These are phyloP conservation scores for Castanea sativa DNA, from an alignment of 306 rosid species.

Conservation along the genomic window DNA sequence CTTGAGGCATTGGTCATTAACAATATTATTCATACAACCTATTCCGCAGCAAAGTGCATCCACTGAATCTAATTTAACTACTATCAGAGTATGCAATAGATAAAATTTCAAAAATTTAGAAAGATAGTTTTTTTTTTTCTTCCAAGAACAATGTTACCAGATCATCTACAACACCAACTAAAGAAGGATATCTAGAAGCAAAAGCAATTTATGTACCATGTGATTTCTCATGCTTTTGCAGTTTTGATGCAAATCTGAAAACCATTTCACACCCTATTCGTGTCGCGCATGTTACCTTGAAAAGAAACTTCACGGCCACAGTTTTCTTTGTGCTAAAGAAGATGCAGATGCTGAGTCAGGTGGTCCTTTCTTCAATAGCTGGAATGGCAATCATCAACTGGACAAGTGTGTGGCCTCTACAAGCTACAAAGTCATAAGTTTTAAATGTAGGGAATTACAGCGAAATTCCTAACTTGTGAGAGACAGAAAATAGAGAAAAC, in stretches of 20 bases:
- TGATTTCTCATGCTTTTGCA: conserved; percentile 62
- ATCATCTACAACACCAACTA: background rate
- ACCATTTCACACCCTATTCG: conserved; percentile 67
- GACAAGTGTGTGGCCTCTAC: conserved; percentile 64
- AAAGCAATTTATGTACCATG: conserved; percentile 47
- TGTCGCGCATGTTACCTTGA: conserved; percentile 37
- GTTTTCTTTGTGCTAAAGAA: too few species aligned
- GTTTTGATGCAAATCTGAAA: conserved; percentile 54
- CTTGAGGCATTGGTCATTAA: conserved; percentile 58
- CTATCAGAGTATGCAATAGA: conserved; percentile 15
- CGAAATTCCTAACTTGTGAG: too few species aligned
- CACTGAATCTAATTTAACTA: conserved; percentile 60
- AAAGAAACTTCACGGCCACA: conserved; percentile 32
- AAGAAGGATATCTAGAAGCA: background rate
- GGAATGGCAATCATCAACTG: conserved; percentile 57
- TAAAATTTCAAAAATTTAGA: background rate
- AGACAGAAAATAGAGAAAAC: too few species aligned
- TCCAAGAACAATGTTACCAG: background rate
- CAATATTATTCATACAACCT: conserved; percentile 59
- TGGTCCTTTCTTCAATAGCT: conserved; percentile 91
- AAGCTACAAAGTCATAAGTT: conserved; percentile 19
- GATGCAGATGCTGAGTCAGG: too few species aligned
- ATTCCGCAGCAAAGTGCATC: conserved; percentile 62
- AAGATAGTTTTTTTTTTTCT: background rate
- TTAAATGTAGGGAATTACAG: background rate